These are phyloP conservation scores for Penicillium olsonii DNA, from an alignment of 2,329 filamentous ascomycete species.

Conservation along the genomic window DNA sequence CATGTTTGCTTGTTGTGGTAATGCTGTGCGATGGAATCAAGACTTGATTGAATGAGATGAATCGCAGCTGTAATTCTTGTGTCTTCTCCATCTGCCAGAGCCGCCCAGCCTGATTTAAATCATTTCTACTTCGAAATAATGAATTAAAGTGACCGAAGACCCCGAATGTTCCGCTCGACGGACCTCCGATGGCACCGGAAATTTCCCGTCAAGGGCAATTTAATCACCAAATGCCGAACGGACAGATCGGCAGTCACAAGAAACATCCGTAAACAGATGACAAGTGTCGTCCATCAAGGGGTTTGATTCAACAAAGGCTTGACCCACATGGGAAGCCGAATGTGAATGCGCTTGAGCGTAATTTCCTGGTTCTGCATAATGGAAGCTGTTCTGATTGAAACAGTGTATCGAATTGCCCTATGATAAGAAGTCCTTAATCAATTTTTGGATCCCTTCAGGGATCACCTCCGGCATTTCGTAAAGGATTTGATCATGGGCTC, in stretches of 20 bases:
- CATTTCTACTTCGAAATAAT: too few species aligned
- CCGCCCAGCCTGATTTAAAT: background rate
- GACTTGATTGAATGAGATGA: too few species aligned
- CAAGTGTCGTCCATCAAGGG: too few species aligned
- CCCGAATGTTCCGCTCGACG: background rate
- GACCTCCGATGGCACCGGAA: background rate
- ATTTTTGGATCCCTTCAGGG: constrained; percentile 7
- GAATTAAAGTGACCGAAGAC: too few species aligned
- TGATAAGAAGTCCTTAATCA: background rate
- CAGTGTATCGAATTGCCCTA: background rate
- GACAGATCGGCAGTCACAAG: background rate
- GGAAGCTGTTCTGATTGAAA: too few species aligned
- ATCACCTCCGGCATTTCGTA: constrained; percentile 12
- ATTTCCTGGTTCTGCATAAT: too few species aligned
- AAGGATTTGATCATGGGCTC: constrained; percentile 8
- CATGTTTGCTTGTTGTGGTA: constrained; percentile 1
- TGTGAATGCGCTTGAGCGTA: too few species aligned
- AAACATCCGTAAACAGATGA: too few species aligned
- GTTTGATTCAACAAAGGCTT: too few species aligned
- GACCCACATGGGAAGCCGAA: too few species aligned
- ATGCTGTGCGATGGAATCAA: background rate
- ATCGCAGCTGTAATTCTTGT: too few species aligned
- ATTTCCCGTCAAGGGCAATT: background rate
- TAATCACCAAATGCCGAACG: background rate
- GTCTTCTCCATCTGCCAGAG: background rate